Evolutionary conservation across 495 filamentous ascomycete species (phyloP), one percentile per base, ranked within the genome.

Genomic region (Apodospora peruviana): DNA sequence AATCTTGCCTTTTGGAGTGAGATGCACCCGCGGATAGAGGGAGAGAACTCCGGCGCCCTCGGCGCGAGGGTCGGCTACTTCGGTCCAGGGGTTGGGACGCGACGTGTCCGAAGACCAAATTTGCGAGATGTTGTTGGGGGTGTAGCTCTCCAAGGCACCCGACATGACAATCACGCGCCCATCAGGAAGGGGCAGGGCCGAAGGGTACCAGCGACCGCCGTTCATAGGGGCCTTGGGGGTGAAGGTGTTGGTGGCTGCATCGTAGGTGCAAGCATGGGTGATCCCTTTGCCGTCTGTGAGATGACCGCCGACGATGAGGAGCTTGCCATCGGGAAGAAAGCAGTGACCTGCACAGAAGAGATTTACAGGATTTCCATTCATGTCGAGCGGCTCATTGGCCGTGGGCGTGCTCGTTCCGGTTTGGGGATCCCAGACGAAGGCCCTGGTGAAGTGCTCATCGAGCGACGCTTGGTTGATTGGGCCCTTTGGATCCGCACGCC

Each of bases 151-250:
- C 10, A 32, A 39, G 18, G 20, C 25, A 12, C 47, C 47, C 9
- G 47, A 50, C 8, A 43, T 43, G 1, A 50, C 47, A 14, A 50
- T 22, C 18, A 19, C 24, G 10, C 47, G 47, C 14, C 47, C 47
- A 43, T 50, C 47, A 5, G 47, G 47, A 2, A 50, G 38, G 12
- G 47, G 41, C 38, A 50, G 17, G 16, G 25, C 47, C 1, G 47
- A 50, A 22, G 47, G 47, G 18, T 50, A 50, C 47, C 47, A 50
- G 20, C 47, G 47, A 4, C 47, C 47, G 7, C n/a, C 12, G 47
- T 42, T 43, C 22, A 34, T 3, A 17, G 22, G 38, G 39, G 16
- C 17, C 27, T 43, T 50, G n/a, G 47, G 24, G 9, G 20, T 43
- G 47, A 50, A 50, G 2, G 22, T 43, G 24, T 50, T 50, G 5